Evolutionary conservation across 108 stramenopile genomes (phyloP).

Genomic region (Cylindrotheca closterium): DNA sequence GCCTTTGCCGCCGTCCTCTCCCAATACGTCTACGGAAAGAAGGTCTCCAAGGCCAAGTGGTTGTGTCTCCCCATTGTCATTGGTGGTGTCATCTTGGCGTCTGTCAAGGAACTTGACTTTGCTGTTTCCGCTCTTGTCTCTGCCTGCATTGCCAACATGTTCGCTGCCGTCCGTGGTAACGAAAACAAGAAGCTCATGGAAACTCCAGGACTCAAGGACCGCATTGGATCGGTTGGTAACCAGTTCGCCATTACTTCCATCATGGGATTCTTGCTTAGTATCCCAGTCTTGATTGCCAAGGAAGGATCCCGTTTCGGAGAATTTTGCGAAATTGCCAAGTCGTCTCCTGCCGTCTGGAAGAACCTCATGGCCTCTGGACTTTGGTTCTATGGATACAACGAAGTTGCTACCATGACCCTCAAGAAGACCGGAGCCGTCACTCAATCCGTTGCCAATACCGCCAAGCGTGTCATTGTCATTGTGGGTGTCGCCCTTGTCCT

Average conservation of each 20-base stretch:
- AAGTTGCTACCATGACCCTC: conserved; percentile 91
- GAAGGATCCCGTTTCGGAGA: conserved; percentile 81
- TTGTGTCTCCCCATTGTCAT: conserved; percentile 91
- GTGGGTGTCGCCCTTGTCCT: conserved; percentile 88
- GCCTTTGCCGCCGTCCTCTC: conserved; percentile 91
- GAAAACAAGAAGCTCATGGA: conserved; percentile 97
- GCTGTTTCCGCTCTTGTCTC: conserved; percentile 84
- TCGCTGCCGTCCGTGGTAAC: conserved; percentile 91
- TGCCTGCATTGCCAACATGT: conserved; percentile 91
- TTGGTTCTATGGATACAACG: conserved; percentile 96
- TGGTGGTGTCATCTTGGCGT: conserved; percentile 90
- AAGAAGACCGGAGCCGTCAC: conserved; percentile 95
- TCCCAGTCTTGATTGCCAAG: conserved; percentile 67
- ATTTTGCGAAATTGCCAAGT: conserved; percentile 79
- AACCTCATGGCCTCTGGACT: conserved; percentile 90
- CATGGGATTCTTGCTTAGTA: conserved; percentile 78
- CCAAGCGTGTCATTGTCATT: conserved; percentile 94
- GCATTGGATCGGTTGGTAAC: conserved; percentile 89
- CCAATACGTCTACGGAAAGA: conserved; percentile 86
- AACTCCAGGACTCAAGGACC: conserved; percentile 84
- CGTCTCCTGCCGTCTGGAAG: conserved; percentile 69
- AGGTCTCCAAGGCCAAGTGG: conserved; percentile 91
- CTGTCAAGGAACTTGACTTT: conserved; percentile 93
- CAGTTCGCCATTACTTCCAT: conserved; percentile 90
- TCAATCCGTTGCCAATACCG: conserved; percentile 94